A percentile compares a stretch with the other conserved stretches of the same genome.
Conservation (phyloP, 73 alveolate species). For the Symbiodinium pilosum region DNA sequence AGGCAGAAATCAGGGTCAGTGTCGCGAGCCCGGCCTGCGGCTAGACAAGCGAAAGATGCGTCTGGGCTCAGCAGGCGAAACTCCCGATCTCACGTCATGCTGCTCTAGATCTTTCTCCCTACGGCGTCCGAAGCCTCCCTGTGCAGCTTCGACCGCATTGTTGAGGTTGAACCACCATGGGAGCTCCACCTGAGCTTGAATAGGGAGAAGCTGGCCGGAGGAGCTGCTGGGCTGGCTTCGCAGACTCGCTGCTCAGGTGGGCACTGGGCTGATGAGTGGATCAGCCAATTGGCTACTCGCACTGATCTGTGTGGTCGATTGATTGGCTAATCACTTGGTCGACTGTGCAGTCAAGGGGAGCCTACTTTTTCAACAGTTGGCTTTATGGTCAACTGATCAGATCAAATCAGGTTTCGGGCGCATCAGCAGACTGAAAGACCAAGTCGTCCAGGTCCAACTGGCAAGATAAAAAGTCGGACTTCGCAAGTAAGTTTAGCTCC, state of each 20-base stretch:
- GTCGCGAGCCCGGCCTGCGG: not conserved
- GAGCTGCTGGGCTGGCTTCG: too few relatives aligned
- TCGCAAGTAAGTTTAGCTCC: too few relatives aligned
- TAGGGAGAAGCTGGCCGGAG: too few relatives aligned
- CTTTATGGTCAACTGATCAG: too few relatives aligned
- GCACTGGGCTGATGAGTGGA: too few relatives aligned
- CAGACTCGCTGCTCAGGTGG: too few relatives aligned
- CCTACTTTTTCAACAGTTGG: too few relatives aligned
- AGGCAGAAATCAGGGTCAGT: not conserved
- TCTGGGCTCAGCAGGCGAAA: not conserved
- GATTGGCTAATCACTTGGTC: too few relatives aligned
- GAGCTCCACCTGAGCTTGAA: slow-evolving; percentile 4
- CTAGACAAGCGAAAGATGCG: not conserved
- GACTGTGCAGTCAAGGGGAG: too few relatives aligned
- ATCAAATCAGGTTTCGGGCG: not conserved
- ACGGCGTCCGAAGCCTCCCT: not conserved
- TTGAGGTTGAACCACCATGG: not conserved
- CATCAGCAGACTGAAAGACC: not conserved
- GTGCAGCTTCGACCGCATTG: not conserved
- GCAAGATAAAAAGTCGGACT: too few relatives aligned
- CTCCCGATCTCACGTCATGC: not conserved
- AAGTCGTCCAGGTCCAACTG: not conserved
- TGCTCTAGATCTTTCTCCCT: not conserved
- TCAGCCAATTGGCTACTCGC: too few relatives aligned
- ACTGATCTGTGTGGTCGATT: too few relatives aligned